phyloP scores from a whole-genome alignment of 2,329 filamentous ascomycete genomes.

The Ilyonectria robusta region DNA sequence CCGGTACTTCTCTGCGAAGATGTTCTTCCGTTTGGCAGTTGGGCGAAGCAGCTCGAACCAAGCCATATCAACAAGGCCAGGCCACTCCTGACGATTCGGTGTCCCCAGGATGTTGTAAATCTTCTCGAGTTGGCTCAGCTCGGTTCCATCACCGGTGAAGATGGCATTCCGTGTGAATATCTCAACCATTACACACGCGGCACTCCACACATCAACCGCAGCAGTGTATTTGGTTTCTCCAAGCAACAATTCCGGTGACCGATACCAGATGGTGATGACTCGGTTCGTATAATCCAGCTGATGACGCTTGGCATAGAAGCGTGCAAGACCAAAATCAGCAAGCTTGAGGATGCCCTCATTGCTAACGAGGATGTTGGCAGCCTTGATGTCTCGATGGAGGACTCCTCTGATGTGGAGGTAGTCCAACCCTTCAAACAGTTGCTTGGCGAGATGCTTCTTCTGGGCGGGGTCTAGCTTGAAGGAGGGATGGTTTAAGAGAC shows the following conservation, averaged over 20 bases:
- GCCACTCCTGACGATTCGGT: constrained; percentile 88
- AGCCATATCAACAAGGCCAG: constrained; percentile 90
- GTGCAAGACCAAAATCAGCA: constrained; percentile 94
- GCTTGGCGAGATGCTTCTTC: constrained; percentile 92
- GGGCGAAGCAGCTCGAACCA: constrained; percentile 96
- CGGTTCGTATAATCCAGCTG: constrained; percentile 98
- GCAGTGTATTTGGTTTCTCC: constrained; percentile 93
- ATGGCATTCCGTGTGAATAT: constrained; percentile 96
- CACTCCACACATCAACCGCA: constrained; percentile 96
- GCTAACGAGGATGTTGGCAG: constrained; percentile 95
- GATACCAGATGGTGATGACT: constrained; percentile 97
- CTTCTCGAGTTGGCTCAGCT: constrained; percentile 95
- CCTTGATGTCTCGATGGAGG: constrained; percentile 97
- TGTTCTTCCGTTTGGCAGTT: constrained; percentile 77
- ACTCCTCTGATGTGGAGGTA: constrained; percentile 96
- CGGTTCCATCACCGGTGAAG: constrained; percentile 95
- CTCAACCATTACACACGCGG: constrained; percentile 95
- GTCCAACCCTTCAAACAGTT: constrained; percentile 93
- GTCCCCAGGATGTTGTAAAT: constrained; percentile 96
- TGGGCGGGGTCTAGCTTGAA: constrained; percentile 88
- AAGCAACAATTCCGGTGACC: constrained; percentile 84
- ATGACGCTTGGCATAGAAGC: constrained; percentile 94
- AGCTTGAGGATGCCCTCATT: constrained; percentile 90
- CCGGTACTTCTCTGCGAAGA: constrained; percentile 87
- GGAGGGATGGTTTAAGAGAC: constrained; percentile 92